Evolutionary conservation across 805 yeast species (phyloP), one percentile per base, ranked within the genome.

Genomic region (Geotrichum ghanense): DNA sequence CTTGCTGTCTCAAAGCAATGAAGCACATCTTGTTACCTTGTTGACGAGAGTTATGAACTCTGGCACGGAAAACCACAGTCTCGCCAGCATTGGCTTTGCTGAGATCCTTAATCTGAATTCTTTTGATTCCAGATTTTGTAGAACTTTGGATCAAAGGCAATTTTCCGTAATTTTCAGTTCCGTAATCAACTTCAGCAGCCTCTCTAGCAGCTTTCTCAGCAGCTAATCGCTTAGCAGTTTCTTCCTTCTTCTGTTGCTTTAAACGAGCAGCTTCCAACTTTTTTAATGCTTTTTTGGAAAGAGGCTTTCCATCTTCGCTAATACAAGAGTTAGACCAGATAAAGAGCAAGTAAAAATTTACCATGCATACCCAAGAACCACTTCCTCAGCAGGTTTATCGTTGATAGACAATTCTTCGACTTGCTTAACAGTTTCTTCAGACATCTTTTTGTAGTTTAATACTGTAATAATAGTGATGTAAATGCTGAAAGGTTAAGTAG

Each of bases 1-100:
- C 72, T 69, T 87, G 95, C 72, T 92, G 98, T 72, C 99, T 83
- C 58, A 92, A 79, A 22, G 95, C 79, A 58, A 90, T 68, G 66
- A 92, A 92, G 46, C 84, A 76, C 83, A 92, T 80, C 53, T 94
- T 88, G 59, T 95, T 95, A 66, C 96, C 95, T 67, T 90, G 97
- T 62, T 87, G 83, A 72, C 99, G 84, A 12, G 90, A 76, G 51
- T 80, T 87, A 67, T 92, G 97, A 41, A 89, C 75, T 70, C 99
- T 79, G 42, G 97, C 97, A 69, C 98, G 81, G 71, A 94, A 79
- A 12, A 83, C 72, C 48, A 92, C 84, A 54, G 78, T 77, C 56
- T 79, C 75, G 48, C 90, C 95, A 52, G 80, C 95, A 59, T 71
- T 58, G 22, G 75, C 74, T 48, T 78, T 75, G 50, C 76, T 70